Base-by-base conservation (phyloP, 371 early-diverging fungal species). In the Choanephora cucurbitarum region DNA sequence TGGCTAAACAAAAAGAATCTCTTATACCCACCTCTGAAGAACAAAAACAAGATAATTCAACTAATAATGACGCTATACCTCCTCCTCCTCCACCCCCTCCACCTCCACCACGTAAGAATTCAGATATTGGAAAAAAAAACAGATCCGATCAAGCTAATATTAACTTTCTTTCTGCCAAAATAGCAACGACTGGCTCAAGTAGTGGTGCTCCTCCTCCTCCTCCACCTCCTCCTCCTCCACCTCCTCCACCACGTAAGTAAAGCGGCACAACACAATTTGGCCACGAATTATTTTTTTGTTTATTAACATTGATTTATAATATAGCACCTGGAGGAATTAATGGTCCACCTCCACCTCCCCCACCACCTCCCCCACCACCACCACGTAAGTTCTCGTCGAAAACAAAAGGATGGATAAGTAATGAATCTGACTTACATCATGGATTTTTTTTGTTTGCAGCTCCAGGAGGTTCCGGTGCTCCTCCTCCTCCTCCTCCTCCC, bases 281-380 rank as follows among this genome's bases (percentile, higher is more conserved):
- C n/a, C n/a, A n/a, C n/a, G n/a, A n/a, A n/a, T n/a, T n/a, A n/a
- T n/a, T n/a, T n/a, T n/a, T n/a, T n/a, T n/a, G n/a, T n/a, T n/a
- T n/a, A n/a, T 28, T 28, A 7, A 28, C 28, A 28, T 28, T 28
- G n/a, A n/a, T 28, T 28, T 3, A 28, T 28, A 28, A 28, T 42
- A 22, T 22, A 57, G 58, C 58, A 19, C 51, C 51, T 44, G 58
- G 58, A 48, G 33, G 49, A 15, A 5, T 23, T 23, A 37, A 46
- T 17, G 39, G 15, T 24, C 48, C 56, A 14, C 56, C 56, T 5
- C 55, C 55, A 2, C 55, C 55, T 6, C 56, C 56, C 8, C 48
- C 54, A 21, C 58, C 64, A 3, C 67, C 65, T 45, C 58, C 65
- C 41, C 58, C 66, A 15, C 67, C 67, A 14, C 67, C 67, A 43